These are phyloP conservation scores for Hagleromyces aurorensis DNA, from an alignment of 805 yeast genomes.

Conservation along the genomic window DNA sequence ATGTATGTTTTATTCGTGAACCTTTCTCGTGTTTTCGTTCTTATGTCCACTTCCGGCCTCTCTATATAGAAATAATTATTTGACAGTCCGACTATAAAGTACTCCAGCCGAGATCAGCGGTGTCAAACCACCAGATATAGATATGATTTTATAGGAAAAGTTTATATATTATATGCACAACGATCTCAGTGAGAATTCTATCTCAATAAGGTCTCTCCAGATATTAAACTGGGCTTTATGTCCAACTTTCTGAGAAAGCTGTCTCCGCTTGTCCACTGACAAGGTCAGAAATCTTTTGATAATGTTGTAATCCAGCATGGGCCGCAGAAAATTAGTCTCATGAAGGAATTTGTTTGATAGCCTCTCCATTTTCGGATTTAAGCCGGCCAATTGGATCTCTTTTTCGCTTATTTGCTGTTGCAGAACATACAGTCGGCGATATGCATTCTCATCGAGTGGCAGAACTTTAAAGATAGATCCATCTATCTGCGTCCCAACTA, in stretches of 20 bases:
- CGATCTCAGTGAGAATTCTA: constrained; percentile 37
- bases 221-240: constrained; percentile 50
- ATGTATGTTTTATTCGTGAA: background rate
- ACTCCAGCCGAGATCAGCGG: no score
- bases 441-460: constrained; percentile 68
- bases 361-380: constrained; percentile 70
- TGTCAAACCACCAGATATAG: no score
- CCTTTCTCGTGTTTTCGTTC: background rate
- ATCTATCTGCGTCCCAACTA: constrained; percentile 66
- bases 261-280: constrained; percentile 49
- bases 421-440: constrained; percentile 72
- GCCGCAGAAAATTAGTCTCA: constrained; percentile 41
- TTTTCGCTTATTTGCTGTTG: constrained; percentile 85
- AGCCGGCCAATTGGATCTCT: constrained; percentile 62
- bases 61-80: background rate
- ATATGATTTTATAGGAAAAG: background rate
- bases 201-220: constrained; percentile 59
- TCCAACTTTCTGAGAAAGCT: constrained; percentile 49
- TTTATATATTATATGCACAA: constrained; percentile 6
- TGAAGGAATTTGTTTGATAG: constrained; percentile 32
- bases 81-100: background rate
- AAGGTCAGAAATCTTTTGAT: constrained; percentile 46
- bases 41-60: constrained; percentile 2
- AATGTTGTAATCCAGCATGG: constrained; percentile 56
- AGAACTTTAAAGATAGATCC: constrained; percentile 70